Percentiles rank a stretch among this genome's conserved stretches.
These are phyloP conservation scores for Phytophthora quininea DNA, from an alignment of 352 stramenopile species.

Conservation along the genomic window DNA sequence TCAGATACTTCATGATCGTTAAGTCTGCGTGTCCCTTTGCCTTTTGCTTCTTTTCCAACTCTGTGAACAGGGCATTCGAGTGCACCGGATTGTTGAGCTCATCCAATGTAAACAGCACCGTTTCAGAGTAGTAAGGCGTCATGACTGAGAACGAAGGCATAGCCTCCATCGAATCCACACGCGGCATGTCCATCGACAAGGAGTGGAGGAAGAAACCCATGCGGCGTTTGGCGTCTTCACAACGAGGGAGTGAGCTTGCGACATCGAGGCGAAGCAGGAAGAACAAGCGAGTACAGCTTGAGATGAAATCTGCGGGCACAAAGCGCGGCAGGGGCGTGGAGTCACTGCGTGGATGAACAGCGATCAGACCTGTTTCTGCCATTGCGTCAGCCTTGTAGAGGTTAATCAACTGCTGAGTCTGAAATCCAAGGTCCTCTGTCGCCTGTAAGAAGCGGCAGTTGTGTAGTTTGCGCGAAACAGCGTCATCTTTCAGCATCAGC, in stretches of 20 bases:
- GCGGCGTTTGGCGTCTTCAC: constrained; percentile 83
- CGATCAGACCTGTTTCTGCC: constrained; percentile 62
- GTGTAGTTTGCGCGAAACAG: constrained; percentile 55
- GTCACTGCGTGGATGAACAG: constrained; percentile 39
- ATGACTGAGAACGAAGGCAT: constrained; percentile 91
- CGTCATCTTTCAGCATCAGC: constrained; percentile 62
- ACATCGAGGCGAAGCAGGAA: constrained; percentile 80
- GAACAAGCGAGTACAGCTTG: constrained; percentile 78
- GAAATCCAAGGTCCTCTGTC: constrained; percentile 62
- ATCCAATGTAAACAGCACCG: constrained; percentile 86
- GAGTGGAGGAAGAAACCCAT: constrained; percentile 90
- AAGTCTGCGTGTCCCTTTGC: constrained; percentile 76
- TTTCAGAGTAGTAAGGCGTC: constrained; percentile 90
- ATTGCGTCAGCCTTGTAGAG: constrained; percentile 73
- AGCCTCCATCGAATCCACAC: constrained; percentile 71
- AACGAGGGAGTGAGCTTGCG: constrained; percentile 74
- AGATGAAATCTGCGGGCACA: constrained; percentile 70
- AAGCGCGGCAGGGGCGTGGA: constrained; percentile 48
- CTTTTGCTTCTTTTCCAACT: constrained; percentile 76
- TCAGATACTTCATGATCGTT: constrained; percentile 89
- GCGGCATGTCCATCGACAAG: constrained; percentile 84
- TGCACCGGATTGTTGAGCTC: constrained; percentile 86
- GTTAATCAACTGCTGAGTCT: constrained; percentile 71
- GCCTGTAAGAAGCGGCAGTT: constrained; percentile 66
- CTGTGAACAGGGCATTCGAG: constrained; percentile 80